These are phyloP conservation scores for Naganishia vaughanmartiniae DNA, from an alignment of 768 basidiomycete species.

Conservation along the genomic window DNA sequence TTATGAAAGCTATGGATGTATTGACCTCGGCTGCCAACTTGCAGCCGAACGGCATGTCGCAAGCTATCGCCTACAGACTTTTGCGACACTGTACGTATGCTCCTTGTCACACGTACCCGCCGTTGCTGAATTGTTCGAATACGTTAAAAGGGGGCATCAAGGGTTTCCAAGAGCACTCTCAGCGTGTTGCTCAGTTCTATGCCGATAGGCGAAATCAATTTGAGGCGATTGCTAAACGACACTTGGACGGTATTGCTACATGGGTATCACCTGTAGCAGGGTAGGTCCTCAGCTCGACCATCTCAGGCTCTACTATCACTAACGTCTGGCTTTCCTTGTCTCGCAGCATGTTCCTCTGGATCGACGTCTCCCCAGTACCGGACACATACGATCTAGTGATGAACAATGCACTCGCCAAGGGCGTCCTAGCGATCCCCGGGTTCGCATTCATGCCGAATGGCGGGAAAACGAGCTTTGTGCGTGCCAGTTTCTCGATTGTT, in stretches of 20 bases:
- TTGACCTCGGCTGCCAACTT: slow-evolving; percentile 59
- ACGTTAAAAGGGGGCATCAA: slow-evolving; percentile 67
- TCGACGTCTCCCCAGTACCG: slow-evolving; percentile 53
- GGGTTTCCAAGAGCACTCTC: slow-evolving; percentile 69
- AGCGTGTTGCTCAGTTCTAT: slow-evolving; percentile 62
- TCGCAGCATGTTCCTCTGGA: slow-evolving; percentile 78
- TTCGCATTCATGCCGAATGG: slow-evolving; percentile 68
- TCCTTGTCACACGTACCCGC: slow-evolving; percentile 33
- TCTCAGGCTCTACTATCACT: neutral
- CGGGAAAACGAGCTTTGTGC: slow-evolving; percentile 68
- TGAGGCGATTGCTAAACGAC: slow-evolving; percentile 68
- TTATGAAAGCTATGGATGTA: slow-evolving; percentile 69
- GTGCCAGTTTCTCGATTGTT: slow-evolving; percentile 70
- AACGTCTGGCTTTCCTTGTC: neutral
- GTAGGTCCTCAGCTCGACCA: slow-evolving; percentile 55
- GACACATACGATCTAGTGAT: slow-evolving; percentile 74
- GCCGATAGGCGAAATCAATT: slow-evolving; percentile 64
- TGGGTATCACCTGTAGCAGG: slow-evolving; percentile 52
- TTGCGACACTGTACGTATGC: slow-evolving; percentile 39
- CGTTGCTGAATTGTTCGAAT: slow-evolving; percentile 51
- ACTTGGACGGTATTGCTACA: slow-evolving; percentile 70
- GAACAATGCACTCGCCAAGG: slow-evolving; percentile 70
- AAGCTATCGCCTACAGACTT: slow-evolving; percentile 44
- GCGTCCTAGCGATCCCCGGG: slow-evolving; percentile 87
- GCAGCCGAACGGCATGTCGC: slow-evolving; percentile 49